Evolutionary conservation across 2,329 filamentous ascomycete genomes (phyloP), one percentile per base, ranked within the genome.

Genomic region (Talaromyces sp.): DNA sequence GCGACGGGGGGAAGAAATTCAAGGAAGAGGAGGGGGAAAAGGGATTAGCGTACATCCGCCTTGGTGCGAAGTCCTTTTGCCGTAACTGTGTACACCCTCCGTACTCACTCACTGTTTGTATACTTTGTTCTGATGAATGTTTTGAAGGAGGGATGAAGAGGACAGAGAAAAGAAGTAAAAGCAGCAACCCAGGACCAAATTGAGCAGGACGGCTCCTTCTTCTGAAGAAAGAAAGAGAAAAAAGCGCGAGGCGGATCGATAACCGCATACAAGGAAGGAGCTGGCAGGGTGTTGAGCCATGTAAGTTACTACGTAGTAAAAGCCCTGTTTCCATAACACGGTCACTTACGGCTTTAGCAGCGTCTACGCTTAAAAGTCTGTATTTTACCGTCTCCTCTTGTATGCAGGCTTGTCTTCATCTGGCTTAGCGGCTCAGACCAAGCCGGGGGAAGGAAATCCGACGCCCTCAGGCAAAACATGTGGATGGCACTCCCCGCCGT

Each of bases 1-100:
- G 39, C 25, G 35, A 37, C 35, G 36, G 21, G 39, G 17, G 22
- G 52, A 56, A 17, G 50, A 56, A 25, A 28, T 37, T 22, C 52
- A 46, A 22, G 19, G 36, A 45, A 28, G 40, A 53, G 13, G 25
- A 39, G 59, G 41, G 43, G 57, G 35, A 52, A 53, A 35, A 53
- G 59, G 39, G 39, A 53, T 28, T 45, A 19, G 28, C 36, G 15
- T 36, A 13, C 35, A 39, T n/a, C 11, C 15, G 25, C 8, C 37
- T 45, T 31, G 19, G 43, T 33, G 31, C 8, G 15, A 8, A 46
- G 28, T n/a, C 6, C 40, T 11, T 6, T 46, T 46, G 43, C 43
- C 31, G 25, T 19, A 6, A 31, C 22, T 13, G 33, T 33, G 25
- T 33, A 19, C 45, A 33, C 21, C 25, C 45, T 33, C 7, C 25